These are phyloP conservation scores for Nannochloris sp. DNA, from an alignment of 139 green algal genomes.

Conservation along the genomic window DNA sequence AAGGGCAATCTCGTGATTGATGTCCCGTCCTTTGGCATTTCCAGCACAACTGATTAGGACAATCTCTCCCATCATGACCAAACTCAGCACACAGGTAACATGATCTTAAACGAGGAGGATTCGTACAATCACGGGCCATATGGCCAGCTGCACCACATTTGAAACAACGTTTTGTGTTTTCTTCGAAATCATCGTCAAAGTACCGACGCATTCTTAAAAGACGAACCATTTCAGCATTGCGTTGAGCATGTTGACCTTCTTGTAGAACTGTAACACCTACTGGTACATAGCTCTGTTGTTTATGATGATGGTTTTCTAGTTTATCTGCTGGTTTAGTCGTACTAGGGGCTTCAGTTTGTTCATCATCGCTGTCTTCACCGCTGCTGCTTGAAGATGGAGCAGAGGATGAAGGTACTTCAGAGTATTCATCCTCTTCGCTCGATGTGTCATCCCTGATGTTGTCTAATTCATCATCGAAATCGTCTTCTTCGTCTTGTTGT, in stretches of 20 bases:
- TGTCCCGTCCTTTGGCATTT: conserved; percentile 49
- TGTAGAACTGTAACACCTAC: not conserved
- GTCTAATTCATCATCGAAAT: not conserved
- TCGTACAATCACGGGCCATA: conserved; percentile 37
- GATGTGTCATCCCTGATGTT: no score
- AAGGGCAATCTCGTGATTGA: conserved; percentile 38
- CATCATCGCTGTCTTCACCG: not conserved
- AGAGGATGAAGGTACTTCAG: no score
- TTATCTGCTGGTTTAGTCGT: not conserved
- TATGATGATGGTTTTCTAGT: not conserved
- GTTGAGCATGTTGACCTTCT: not conserved
- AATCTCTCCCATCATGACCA: conserved; percentile 42
- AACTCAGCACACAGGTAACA: conserved; percentile 67
- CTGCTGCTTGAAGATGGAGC: not conserved
- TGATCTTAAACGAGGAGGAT: conserved; percentile 26
- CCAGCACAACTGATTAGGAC: conserved; percentile 55
- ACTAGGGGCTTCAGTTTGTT: not conserved
- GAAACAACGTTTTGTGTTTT: conserved; percentile 36
- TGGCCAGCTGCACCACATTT: conserved; percentile 45
- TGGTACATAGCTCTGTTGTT: no score
- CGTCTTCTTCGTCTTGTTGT: not conserved
- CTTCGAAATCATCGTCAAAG: conserved; percentile 50
- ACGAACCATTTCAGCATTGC: not conserved
- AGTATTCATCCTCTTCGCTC: no score
- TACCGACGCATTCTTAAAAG: conserved; percentile 15